Evolutionary conservation across 495 filamentous ascomycete genomes (phyloP).

Genomic region (Neurospora sp.): DNA sequence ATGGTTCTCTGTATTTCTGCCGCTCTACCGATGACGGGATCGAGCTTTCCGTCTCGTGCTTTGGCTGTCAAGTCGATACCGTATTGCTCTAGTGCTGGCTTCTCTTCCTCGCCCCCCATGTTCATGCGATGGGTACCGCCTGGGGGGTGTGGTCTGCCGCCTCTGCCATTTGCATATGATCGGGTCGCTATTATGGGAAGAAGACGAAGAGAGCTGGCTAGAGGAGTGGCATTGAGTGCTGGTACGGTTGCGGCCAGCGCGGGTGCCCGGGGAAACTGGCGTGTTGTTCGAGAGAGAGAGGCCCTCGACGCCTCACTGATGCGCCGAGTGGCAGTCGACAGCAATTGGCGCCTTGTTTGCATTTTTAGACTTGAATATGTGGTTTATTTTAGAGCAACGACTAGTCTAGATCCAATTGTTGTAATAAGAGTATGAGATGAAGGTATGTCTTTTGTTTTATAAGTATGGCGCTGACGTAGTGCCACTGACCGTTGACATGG

Average conservation of each 20-base stretch:
- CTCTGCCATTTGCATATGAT: conserved; percentile 64
- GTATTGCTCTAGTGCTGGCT: conserved; percentile 79
- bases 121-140: conserved; percentile 93
- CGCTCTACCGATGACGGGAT: conserved; percentile 91
- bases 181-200: conserved; percentile 31
- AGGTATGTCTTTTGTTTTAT: not conserved
- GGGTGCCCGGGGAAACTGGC: conserved; percentile 12
- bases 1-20: conserved; percentile 88
- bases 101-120: conserved; percentile 66
- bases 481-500: not conserved
- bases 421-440: not conserved
- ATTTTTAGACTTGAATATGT: conserved; percentile 14
- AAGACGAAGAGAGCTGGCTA: conserved; percentile 6
- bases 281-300: conserved; percentile 12
- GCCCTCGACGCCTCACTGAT: conserved; percentile 23
- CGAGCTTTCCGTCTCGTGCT: conserved; percentile 81
- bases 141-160: conserved; percentile 72
- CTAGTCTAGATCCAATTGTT: not conserved
- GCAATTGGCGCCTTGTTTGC: conserved; percentile 29
- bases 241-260: conserved; percentile 9
- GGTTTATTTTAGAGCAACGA: not conserved
- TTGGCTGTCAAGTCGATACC: conserved; percentile 82
- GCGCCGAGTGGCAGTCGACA: conserved; percentile 25
- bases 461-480: not conserved
- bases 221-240: not conserved